Percentiles rank a stretch among this genome's conserved stretches.
These are phyloP conservation scores for Podaxis carcinomalis DNA, from an alignment of 768 basidiomycete species.

Conservation along the genomic window DNA sequence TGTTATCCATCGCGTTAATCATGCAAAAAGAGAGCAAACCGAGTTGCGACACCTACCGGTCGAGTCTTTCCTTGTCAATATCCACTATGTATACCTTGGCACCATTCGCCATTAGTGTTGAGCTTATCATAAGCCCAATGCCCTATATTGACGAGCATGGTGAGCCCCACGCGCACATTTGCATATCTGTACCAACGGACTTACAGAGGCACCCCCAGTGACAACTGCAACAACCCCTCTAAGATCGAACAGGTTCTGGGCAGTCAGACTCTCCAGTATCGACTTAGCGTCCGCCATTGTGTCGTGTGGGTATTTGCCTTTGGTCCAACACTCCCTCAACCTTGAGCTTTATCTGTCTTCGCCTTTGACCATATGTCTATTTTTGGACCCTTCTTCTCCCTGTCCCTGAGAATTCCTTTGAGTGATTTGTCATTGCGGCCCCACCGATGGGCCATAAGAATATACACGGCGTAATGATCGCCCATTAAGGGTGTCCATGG, in stretches of 20 bases:
- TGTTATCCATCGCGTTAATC: constrained; percentile 7
- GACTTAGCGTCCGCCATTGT: constrained; percentile 18
- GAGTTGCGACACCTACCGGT: constrained; percentile 23
- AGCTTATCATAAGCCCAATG: constrained; percentile 47
- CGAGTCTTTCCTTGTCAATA: constrained; percentile 34
- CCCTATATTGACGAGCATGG: constrained; percentile 24
- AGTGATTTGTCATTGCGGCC: neutral
- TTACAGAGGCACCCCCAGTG: constrained; percentile 32
- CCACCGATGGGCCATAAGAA: neutral
- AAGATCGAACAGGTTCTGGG: constrained; percentile 37
- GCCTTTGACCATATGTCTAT: neutral
- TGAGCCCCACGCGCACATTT: neutral
- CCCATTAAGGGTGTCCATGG: too few species aligned
- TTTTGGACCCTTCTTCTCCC: neutral
- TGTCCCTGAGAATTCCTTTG: neutral
- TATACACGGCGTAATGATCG: neutral
- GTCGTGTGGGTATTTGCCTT: neutral
- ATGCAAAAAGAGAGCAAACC: neutral
- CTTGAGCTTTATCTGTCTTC: neutral
- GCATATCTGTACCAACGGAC: too few species aligned
- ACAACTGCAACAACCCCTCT: constrained; percentile 41
- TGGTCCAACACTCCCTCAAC: neutral
- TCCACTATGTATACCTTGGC: constrained; percentile 47
- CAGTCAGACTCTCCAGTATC: constrained; percentile 29
- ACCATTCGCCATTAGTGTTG: constrained; percentile 42